Evolutionary conservation across 805 yeast genomes (phyloP), one percentile per base, ranked within the genome.

Genomic region (Wickerhamomyces pijperi): DNA sequence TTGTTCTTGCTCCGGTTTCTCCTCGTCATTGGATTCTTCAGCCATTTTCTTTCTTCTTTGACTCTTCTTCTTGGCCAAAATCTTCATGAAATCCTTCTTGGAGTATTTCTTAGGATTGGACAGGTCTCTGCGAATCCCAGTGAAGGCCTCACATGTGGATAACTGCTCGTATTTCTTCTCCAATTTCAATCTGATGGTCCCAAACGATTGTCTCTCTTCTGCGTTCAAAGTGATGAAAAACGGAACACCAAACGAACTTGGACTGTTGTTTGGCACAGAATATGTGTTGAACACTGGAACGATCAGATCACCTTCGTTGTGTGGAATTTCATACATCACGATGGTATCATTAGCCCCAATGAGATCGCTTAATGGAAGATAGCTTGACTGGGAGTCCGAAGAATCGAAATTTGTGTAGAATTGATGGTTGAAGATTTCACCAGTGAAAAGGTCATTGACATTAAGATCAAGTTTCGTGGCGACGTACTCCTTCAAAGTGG

Each of bases 341-440:
- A 84, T 65, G 13, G 68, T 69, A 50, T 87, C 97, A 25, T 67
- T 60, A 7, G 67, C 68, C 2, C 72, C 62, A 16, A 87, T 81
- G 35, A 82, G 56, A 43, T 82, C 92, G 23, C 77, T 67, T 13
- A 82, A 63, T 1, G 92, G 86, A 28, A 80, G 56, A 47, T 73
- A 82, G 4, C 55, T 52, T 2, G 70, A 48, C 23, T 58, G 59
- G 19, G 79, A 68, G 33, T 69, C 77, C n/a, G 74, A 57, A 33
- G 72, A 70, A 44, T 79, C 86, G 57, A 78, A 80, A 54, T 81
- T 76, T 39, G 69, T 74, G 63, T 77, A 85, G 42, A 88, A 72
- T 46, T 75, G 79, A 42, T 72, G 67, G 42, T 74, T 74, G 62
- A 78, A 85, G 3, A 86, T 61, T 44, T 82, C 86, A 36, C 71